Base-by-base conservation (phyloP, 2,329 filamentous ascomycete species). In the Alternaria triticina region DNA sequence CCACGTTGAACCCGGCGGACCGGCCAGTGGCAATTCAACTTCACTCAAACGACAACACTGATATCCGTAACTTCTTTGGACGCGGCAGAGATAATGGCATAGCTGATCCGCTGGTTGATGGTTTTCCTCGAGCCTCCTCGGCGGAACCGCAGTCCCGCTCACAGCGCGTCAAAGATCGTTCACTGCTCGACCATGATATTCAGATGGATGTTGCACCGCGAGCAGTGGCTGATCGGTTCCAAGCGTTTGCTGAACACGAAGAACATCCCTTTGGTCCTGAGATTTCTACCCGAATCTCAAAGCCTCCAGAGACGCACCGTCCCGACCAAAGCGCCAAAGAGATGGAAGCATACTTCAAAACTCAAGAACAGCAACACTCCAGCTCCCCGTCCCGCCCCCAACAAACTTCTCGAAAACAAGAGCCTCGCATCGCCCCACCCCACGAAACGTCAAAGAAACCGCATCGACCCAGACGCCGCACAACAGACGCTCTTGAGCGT, bases 61-160 rank as follows among this genome's bases (percentile, higher is more conserved):
- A 77, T 56, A 77, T 77, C 13, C 70, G 74, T 9, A 47, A 67
- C 22, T 77, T 74, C 59, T 73, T 78, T 15, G 40, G 54, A 1
- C 30, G 56, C 5, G 20, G 43, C 6, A 49, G 27, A 47, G 11
- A 25, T 17, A 17, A 17, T 5, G 36, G 0, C 8, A 40, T 17
- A 11, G 4, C n/a, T 40, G 5, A 17, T 3, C 0, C n/a, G n/a
- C 8, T 40, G 36, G n/a, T 40, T 40, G 22, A 25, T 13, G 15
- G 20, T 2, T 12, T 8, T 49, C 59, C 56, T 17, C 55, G 52
- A 46, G 59, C 49, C 22, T 47, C 40, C 12, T 64, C 61, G 1
- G 52, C 50, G 4, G 50, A 57, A n/a, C 56, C 49, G 5, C 57
- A 51, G 12, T 28, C 15, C 13, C 54, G 45, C n/a, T 49, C 56